Conservation (phyloP, 2,329 filamentous ascomycete species). For the Colletotrichum phormii region DNA sequence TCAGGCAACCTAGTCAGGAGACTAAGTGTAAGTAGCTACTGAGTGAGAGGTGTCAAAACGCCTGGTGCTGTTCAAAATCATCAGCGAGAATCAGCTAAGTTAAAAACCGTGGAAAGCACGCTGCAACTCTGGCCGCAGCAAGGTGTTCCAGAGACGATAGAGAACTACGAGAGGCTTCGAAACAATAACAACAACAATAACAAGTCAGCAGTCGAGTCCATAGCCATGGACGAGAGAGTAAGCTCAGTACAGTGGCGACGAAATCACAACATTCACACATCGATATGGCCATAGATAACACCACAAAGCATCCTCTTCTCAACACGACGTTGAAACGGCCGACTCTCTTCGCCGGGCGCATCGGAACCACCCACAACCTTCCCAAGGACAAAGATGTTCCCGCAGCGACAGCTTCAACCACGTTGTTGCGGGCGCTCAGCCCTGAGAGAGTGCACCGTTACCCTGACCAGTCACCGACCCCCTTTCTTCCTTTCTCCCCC, state of each 20-base stretch:
- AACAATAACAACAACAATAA: not conserved
- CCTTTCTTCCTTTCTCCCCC: not conserved
- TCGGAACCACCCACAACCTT: not conserved
- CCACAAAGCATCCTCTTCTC: not conserved
- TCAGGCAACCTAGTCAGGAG: not conserved
- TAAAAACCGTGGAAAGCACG: not conserved
- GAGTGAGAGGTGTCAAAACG: not conserved
- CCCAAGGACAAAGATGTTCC: slow-evolving; percentile 1
- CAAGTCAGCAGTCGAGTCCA: not conserved
- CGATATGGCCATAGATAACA: not conserved
- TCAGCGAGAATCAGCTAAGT: not conserved
- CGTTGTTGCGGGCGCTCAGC: slow-evolving; percentile 37
- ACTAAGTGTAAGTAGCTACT: no score
- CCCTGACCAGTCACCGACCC: slow-evolving; percentile 18
- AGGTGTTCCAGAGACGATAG: not conserved
- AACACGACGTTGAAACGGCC: not conserved
- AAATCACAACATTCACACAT: not conserved
- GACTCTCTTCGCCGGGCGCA: not conserved
- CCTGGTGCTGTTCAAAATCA: not conserved
- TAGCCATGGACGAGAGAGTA: not conserved
- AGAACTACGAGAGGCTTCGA: not conserved
- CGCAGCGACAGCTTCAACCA: slow-evolving; percentile 7
- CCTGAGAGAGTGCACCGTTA: slow-evolving; percentile 23
- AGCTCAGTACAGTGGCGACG: not conserved
- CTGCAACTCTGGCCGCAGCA: not conserved